Evolutionary conservation across 1,284 basidiomycete species (phyloP).

Genomic region (Wallemia hederae): DNA sequence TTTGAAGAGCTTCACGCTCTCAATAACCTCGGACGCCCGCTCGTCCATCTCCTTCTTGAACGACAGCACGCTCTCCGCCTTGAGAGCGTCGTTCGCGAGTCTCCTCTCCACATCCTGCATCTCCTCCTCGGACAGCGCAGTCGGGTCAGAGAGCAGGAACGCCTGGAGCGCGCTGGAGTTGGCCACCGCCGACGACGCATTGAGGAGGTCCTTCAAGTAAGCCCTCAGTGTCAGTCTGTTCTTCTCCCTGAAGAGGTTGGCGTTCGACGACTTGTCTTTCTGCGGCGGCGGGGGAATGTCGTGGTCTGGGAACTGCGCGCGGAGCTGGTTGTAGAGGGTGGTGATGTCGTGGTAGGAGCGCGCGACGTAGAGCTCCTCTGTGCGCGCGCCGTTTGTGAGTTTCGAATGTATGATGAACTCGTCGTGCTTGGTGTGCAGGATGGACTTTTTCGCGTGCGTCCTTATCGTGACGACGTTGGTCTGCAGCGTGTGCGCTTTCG

Average conservation of each 20-base stretch:
- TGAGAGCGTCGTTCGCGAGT: slow-evolving; percentile 63
- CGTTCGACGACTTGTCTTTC: background rate
- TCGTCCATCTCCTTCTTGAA: slow-evolving; percentile 67
- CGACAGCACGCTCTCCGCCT: slow-evolving; percentile 57
- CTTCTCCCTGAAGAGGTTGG: slow-evolving; percentile 49
- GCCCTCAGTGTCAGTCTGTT: slow-evolving; percentile 80
- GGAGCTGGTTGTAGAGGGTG: background rate
- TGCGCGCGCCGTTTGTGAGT: slow-evolving; percentile 2
- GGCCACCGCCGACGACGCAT: slow-evolving; percentile 34
- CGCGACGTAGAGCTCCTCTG: background rate
- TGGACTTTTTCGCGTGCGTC: slow-evolving; percentile 34
- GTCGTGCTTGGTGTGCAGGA: background rate
- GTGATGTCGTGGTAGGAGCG: background rate
- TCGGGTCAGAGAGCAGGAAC: slow-evolving; percentile 58
- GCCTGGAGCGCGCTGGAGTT: slow-evolving; percentile 59
- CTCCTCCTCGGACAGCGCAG: slow-evolving; percentile 39
- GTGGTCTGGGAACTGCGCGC: background rate
- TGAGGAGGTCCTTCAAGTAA: slow-evolving; percentile 53
- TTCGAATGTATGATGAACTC: slow-evolving; percentile 2
- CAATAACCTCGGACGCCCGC: slow-evolving; percentile 56
- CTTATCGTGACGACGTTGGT: slow-evolving; percentile 69
- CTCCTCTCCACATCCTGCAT: slow-evolving; percentile 43
- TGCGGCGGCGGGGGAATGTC: slow-evolving; percentile 1
- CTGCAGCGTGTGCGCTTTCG: slow-evolving; percentile 29
- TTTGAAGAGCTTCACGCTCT: slow-evolving; percentile 2